A percentile compares a stretch with the other conserved stretches of the same genome.
Conservation (phyloP, 2,329 filamentous ascomycete species). For the Neonectria sp. region DNA sequence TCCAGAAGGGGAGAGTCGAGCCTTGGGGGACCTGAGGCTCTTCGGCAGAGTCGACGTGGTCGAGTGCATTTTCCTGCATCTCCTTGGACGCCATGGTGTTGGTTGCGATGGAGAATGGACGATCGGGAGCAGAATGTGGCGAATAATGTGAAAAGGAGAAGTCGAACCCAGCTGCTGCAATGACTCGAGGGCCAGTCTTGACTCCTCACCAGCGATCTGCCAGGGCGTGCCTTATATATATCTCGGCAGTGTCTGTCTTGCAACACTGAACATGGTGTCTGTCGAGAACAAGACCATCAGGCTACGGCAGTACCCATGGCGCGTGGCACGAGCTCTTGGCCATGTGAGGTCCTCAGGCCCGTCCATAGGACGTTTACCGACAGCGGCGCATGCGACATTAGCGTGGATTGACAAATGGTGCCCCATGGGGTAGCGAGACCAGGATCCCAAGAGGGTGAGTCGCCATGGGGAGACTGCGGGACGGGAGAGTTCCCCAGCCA, state of each 20-base stretch:
- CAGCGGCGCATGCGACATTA: conserved; percentile 12
- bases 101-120: neutral
- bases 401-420: conserved; percentile 18
- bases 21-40: conserved; percentile 30
- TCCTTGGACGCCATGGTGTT: conserved; percentile 31
- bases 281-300: conserved; percentile 12
- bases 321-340: conserved; percentile 2
- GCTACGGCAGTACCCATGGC: neutral
- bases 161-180: neutral
- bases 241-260: neutral
- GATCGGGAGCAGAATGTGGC: neutral
- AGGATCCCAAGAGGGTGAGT: neutral
- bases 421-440: conserved; percentile 25
- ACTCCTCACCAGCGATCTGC: neutral
- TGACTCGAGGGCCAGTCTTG: neutral
- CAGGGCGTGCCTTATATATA: neutral
- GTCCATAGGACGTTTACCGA: conserved; percentile 8
- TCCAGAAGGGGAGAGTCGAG: conserved; percentile 40
- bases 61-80: conserved; percentile 15
- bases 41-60: conserved; percentile 27
- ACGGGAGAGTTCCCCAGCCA: conserved; percentile 6
- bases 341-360: conserved; percentile 10
- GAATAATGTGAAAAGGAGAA: neutral
- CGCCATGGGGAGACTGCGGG: conserved; percentile 2
- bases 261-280: neutral